These are phyloP conservation scores for Mentha longifolia DNA, from an alignment of 257 asterid species.

Conservation along the genomic window DNA sequence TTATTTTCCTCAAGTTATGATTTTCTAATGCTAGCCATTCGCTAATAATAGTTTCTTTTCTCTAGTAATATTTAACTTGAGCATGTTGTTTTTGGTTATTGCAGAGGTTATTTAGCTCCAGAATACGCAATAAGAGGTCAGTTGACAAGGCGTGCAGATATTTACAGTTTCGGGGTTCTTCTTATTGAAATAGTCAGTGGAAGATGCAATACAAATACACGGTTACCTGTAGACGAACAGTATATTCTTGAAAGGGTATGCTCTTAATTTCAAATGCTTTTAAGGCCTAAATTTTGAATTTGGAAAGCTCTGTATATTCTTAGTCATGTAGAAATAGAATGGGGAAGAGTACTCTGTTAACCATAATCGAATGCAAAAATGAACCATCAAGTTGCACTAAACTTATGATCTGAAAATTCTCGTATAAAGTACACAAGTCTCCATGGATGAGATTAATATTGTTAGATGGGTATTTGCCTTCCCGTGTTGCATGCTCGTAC, in stretches of 20 bases:
- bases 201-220: constrained; percentile 83
- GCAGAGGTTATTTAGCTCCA: constrained; percentile 98
- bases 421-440: neutral
- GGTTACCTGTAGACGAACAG: constrained; percentile 78
- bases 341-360: neutral
- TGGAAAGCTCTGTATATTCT: neutral
- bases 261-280: too few species aligned
- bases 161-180: constrained; percentile 94
- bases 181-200: constrained; percentile 92
- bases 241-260: constrained; percentile 94
- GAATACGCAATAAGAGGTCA: constrained; percentile 94
- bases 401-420: neutral
- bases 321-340: neutral
- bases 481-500: neutral
- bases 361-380: neutral
- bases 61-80: constrained; percentile 11
- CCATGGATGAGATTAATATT: neutral
- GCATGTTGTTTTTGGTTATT: constrained; percentile 23
- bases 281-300: too few species aligned
- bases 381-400: neutral
- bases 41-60: neutral
- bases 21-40: constrained; percentile 8
- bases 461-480: neutral
- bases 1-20: neutral
- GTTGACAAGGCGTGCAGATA: constrained; percentile 80